Base-by-base conservation (phyloP, 805 yeast species). In the Wickerhamomyces sydowiorum region DNA sequence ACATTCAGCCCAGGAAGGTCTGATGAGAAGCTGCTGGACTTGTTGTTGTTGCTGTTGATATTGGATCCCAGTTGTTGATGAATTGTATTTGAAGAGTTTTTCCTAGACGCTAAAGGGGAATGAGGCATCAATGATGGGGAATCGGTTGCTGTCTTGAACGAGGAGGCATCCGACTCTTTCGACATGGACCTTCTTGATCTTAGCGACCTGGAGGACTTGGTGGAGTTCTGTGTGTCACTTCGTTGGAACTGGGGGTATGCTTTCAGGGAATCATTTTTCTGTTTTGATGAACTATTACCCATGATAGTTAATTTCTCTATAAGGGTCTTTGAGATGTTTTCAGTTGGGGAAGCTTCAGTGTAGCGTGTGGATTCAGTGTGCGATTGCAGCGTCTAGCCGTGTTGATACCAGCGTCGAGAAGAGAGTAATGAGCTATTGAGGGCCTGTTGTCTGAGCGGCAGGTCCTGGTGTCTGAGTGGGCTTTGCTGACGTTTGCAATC, bases 181-280 rank as follows among this genome's bases (percentile, higher is more conserved):
- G 56, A 48, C 17, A 50, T 22, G 2, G 56, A 50, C 38, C 52
- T 57, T 53, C 65, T 56, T 3, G 70, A 65, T 42, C 64, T 57
- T 28, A 56, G 29, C 3, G 80, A 75, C 39, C 77, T 65, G 8
- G 71, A 56, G 12, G 76, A 70, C 53, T 64, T 71, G 13, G 69
- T 67, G 7, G 79, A 73, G 41, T 66, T 72, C 38, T 72, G 69
- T 3, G 84, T 78, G 51, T 77, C 81, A 13, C 76, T 68, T 37
- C 82, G 60, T 15, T 75, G 63, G 54, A 78, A 73, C 15, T 61
- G 53, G n/a, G 81, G 76, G 14, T 53, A 56, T 3, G 53, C 39
- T 47, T 53, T 54, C 35, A 55, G 42, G 19, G 61, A 46, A 36
- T 53, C 57, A 7, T 43, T 44, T 43, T 56, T 57, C 44, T 48